Evolutionary conservation across 2,329 filamentous ascomycete genomes (phyloP).

Genomic region (Emmonsiellopsis sp.): DNA sequence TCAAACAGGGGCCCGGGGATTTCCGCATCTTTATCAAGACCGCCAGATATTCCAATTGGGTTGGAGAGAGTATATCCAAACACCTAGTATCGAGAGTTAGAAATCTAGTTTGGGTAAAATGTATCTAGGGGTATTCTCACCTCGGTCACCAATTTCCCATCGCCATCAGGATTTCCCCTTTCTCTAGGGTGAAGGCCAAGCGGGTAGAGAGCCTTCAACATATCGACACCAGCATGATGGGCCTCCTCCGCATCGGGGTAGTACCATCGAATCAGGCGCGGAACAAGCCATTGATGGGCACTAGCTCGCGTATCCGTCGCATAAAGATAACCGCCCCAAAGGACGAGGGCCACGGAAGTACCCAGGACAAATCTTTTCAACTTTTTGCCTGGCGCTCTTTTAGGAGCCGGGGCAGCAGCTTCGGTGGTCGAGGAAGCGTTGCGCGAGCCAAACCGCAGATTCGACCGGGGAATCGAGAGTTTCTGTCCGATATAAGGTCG

Average conservation of each 20-base stretch:
- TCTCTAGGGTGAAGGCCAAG: slow-evolving; percentile 76
- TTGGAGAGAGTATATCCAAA: slow-evolving; percentile 72
- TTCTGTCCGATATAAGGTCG: not conserved
- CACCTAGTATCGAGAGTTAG: slow-evolving; percentile 36
- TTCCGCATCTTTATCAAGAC: slow-evolving; percentile 88
- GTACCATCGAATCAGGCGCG: slow-evolving; percentile 32
- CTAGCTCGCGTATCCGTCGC: slow-evolving; percentile 66
- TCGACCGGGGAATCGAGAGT: not conserved
- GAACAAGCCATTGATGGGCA: slow-evolving; percentile 57
- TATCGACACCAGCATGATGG: slow-evolving; percentile 67
- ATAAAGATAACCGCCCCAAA: slow-evolving; percentile 52
- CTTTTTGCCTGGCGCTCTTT: not conserved
- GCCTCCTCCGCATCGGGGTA: slow-evolving; percentile 62
- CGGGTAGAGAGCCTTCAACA: slow-evolving; percentile 62
- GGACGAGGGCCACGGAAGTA: slow-evolving; percentile 42
- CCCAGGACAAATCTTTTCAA: slow-evolving; percentile 24
- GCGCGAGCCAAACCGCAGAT: slow-evolving; percentile 2
- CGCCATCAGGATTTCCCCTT: slow-evolving; percentile 50
- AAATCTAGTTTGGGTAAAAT: not conserved
- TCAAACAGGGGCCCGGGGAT: slow-evolving; percentile 77
- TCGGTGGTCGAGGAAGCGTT: slow-evolving; percentile 1
- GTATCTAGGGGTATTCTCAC: slow-evolving; percentile 13
- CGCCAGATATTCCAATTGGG: slow-evolving; percentile 89
- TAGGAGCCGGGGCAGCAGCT: not conserved
- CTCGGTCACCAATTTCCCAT: slow-evolving; percentile 46